Evolutionary conservation across 352 stramenopile species (phyloP).

Genomic region (Albugo laibachii): DNA sequence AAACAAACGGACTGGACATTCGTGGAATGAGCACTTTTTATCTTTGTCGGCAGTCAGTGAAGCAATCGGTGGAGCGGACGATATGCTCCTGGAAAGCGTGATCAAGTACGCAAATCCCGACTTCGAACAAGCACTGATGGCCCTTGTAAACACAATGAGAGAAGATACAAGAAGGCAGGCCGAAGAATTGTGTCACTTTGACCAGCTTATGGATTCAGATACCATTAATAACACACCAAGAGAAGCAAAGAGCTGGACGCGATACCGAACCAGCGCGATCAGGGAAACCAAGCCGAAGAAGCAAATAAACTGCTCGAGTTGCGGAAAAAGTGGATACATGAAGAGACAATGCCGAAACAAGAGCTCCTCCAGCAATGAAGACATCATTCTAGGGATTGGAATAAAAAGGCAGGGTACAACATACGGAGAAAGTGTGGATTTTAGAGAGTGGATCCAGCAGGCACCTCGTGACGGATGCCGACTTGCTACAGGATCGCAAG

Average conservation of each 20-base stretch:
- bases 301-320: not conserved
- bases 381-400: not conserved
- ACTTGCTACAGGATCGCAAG: not conserved
- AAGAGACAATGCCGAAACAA: not conserved
- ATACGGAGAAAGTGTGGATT: not conserved
- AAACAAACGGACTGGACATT: not conserved
- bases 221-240: not conserved
- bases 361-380: not conserved
- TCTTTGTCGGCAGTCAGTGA: conserved; percentile 2
- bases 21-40: conserved; percentile 4
- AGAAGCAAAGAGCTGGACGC: no score
- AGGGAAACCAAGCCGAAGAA: not conserved
- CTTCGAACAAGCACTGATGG: conserved; percentile 4
- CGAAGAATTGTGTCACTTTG: conserved; percentile 4
- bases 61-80: not conserved
- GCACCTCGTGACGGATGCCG: not conserved
- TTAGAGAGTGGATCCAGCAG: not conserved
- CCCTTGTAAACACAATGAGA: not conserved
- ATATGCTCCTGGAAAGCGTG: conserved; percentile 8
- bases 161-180: conserved; percentile 1
- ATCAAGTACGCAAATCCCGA: conserved; percentile 6
- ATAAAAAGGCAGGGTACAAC: not conserved
- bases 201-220: conserved; percentile 1
- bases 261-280: not conserved
- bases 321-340: not conserved